Conservation (phyloP, 352 stramenopile genomes). For the Phytophthora sp. region DNA sequence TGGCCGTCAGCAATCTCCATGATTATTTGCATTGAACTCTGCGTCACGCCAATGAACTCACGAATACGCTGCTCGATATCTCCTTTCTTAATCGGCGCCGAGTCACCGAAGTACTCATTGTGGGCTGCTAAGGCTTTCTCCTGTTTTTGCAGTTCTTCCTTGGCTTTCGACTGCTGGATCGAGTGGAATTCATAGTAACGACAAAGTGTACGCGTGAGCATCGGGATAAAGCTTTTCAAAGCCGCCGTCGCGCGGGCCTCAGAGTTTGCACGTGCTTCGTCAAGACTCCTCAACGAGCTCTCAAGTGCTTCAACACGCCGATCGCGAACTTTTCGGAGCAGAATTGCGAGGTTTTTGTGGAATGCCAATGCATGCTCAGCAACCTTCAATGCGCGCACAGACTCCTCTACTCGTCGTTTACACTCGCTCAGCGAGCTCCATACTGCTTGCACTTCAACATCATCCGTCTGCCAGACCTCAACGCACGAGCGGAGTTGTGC, state of each 20-base stretch:
- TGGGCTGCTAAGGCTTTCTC: constrained; percentile 52
- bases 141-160: constrained; percentile 52
- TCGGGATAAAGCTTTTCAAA: constrained; percentile 51
- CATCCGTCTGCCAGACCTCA: constrained; percentile 44
- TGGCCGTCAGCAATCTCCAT: constrained; percentile 61
- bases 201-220: constrained; percentile 47
- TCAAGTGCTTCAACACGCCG: constrained; percentile 37
- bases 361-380: constrained; percentile 39
- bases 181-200: constrained; percentile 72
- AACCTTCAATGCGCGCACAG: constrained; percentile 20
- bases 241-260: constrained; percentile 40
- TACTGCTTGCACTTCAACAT: constrained; percentile 42
- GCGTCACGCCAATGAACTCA: constrained; percentile 66
- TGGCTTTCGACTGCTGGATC: constrained; percentile 55
- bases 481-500: constrained; percentile 41
- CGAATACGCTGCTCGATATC: constrained; percentile 73
- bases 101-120: constrained; percentile 68
- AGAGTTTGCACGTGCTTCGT: constrained; percentile 32
- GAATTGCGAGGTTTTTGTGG: constrained; percentile 35
- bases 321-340: constrained; percentile 43
- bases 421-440: constrained; percentile 37
- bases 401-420: constrained; percentile 27
- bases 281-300: constrained; percentile 27
- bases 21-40: constrained; percentile 58
- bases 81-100: constrained; percentile 60